Conservation (phyloP, 139 green algal genomes). For the Chlorella sp. region DNA sequence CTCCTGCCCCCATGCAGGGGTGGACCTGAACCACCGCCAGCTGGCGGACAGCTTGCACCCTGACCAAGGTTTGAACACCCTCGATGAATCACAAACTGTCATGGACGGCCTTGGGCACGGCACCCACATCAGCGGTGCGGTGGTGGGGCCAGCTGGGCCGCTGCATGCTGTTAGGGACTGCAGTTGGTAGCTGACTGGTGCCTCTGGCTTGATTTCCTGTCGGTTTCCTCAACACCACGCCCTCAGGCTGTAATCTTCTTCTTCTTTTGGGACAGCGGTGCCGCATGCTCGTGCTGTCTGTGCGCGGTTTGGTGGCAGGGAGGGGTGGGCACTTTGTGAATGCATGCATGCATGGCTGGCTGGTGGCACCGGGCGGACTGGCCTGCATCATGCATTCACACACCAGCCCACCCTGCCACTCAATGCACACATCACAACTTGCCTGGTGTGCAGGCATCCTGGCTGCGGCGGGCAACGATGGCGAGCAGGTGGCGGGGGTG, state of each 20-base stretch:
- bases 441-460: constrained; percentile 18
- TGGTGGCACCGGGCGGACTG: background rate
- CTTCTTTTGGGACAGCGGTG: background rate
- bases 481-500: constrained; percentile 22
- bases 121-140: constrained; percentile 28
- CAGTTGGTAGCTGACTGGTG: background rate
- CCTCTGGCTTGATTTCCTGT: no score
- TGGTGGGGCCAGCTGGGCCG: no score
- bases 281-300: background rate
- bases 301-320: no score
- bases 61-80: background rate
- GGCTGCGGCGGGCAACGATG: constrained; percentile 14
- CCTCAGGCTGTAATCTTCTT: background rate
- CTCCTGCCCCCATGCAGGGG: background rate
- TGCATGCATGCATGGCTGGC: background rate
- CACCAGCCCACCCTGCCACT: background rate
- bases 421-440: background rate
- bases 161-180: background rate
- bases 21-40: constrained; percentile 25
- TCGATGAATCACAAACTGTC: background rate
- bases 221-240: no score
- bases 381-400: background rate
- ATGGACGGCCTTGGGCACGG: constrained; percentile 23
- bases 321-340: background rate
- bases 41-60: constrained; percentile 14